Conservation (phyloP, 305 asterid species). For the Fraxinus sp. region DNA sequence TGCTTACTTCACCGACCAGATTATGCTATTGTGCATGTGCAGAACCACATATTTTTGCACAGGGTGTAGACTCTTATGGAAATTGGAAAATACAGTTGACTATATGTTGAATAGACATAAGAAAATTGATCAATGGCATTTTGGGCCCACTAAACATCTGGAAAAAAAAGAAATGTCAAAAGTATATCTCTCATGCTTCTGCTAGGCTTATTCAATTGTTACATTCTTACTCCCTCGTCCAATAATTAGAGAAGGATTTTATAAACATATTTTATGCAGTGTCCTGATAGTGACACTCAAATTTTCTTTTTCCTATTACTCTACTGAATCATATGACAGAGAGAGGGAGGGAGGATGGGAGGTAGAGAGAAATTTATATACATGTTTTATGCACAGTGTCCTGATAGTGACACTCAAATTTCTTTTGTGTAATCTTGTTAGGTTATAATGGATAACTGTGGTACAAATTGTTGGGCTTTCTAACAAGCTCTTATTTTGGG, state of each 20-base stretch:
- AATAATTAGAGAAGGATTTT: neutral
- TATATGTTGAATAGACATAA: neutral
- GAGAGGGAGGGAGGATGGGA: neutral
- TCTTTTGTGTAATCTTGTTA: neutral
- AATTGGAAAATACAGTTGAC: neutral
- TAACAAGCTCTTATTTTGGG: neutral
- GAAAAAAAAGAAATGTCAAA: neutral
- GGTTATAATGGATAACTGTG: neutral
- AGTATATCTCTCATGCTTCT: neutral
- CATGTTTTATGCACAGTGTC: neutral
- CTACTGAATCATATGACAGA: neutral
- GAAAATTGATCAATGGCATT: neutral
- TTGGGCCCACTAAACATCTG: neutral
- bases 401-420: neutral
- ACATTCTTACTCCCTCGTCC: neutral
- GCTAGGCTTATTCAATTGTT: conserved; percentile 10
- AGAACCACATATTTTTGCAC: neutral
- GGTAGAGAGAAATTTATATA: neutral
- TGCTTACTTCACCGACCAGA: neutral
- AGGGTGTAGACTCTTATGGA: neutral
- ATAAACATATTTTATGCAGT: neutral
- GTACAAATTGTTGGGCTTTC: neutral
- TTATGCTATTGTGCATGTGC: neutral
- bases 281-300: neutral
- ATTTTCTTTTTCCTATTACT: neutral